phyloP scores from a whole-genome alignment of 495 filamentous ascomycete species.

The Neurospora cerealis region DNA sequence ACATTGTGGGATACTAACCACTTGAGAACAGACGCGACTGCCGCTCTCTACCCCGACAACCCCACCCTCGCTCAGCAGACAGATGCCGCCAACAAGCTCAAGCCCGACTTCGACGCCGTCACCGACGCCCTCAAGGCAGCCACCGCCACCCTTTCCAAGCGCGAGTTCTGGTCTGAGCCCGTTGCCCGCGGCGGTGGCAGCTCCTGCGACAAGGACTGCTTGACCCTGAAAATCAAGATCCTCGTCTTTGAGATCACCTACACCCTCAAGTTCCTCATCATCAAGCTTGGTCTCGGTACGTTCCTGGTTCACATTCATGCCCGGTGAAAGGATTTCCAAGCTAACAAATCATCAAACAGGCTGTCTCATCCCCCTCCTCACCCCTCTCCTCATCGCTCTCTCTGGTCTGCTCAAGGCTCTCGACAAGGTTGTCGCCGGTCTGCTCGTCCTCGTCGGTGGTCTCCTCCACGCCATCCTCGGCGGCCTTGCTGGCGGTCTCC shows the following conservation, averaged over 20 bases:
- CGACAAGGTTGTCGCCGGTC: conserved; percentile 24
- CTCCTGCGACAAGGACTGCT: conserved; percentile 9
- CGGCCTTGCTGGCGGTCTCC: conserved; percentile 21
- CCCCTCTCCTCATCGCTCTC: conserved; percentile 25
- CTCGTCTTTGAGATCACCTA: conserved; percentile 26
- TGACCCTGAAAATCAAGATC: conserved; percentile 18
- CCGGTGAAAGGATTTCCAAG: too few relatives aligned
- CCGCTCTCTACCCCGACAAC: conserved; percentile 17
- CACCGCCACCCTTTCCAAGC: conserved; percentile 21
- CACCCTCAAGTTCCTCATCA: conserved; percentile 27
- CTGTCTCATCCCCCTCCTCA: conserved; percentile 22
- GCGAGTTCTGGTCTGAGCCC: conserved; percentile 10
- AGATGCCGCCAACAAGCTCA: conserved; percentile 17
- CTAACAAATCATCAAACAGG: conserved; percentile 7
- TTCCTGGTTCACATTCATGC: neutral
- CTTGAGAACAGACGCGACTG: conserved; percentile 14
- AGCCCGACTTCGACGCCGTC: conserved; percentile 25
- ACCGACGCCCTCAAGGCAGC: conserved; percentile 20
- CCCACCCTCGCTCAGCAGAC: conserved; percentile 13
- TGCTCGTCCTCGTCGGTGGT: conserved; percentile 23
- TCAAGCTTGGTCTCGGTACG: conserved; percentile 31
- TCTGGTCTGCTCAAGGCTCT: conserved; percentile 23
- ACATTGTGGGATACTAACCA: neutral
- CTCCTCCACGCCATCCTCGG: conserved; percentile 22
- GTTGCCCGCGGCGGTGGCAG: conserved; percentile 1